Evolutionary conservation across 805 yeast genomes (phyloP).

Genomic region (Starmerella ratchasimensis): DNA sequence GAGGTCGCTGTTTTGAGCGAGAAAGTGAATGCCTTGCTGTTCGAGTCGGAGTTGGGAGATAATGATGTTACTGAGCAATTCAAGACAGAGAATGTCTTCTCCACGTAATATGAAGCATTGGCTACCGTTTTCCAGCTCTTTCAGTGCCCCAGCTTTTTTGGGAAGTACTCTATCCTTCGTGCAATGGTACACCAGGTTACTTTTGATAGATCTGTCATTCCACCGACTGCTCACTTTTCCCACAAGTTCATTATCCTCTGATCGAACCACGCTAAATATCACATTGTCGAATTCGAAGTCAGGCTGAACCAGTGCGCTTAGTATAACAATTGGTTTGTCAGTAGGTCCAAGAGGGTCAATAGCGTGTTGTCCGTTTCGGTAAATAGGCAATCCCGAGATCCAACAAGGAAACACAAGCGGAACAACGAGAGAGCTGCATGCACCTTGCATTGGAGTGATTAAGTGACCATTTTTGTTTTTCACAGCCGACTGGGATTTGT

Average conservation of each 20-base stretch:
- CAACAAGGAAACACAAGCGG: constrained; percentile 16
- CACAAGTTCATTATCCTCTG: neutral
- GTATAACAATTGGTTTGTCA: constrained; percentile 9
- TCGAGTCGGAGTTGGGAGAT: constrained; percentile 13
- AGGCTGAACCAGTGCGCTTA: constrained; percentile 20
- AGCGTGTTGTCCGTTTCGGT: constrained; percentile 6
- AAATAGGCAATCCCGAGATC: constrained; percentile 13
- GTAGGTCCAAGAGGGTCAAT: constrained; percentile 5
- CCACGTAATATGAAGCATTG: too few relatives aligned
- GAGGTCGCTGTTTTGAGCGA: constrained; percentile 1
- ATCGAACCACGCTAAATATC: constrained; percentile 11
- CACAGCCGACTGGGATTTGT: constrained; percentile 8
- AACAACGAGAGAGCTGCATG: constrained; percentile 13
- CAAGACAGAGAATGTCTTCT: constrained; percentile 7
- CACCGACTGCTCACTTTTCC: constrained; percentile 2
- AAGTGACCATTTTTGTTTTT: constrained; percentile 13
- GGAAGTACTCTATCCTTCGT: too few relatives aligned
- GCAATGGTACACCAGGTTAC: constrained; percentile 7
- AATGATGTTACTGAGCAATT: constrained; percentile 11
- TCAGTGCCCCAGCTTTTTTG: too few relatives aligned
- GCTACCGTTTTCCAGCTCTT: too few relatives aligned
- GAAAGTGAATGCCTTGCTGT: constrained; percentile 1
- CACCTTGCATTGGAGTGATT: constrained; percentile 17
- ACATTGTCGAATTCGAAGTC: constrained; percentile 18
- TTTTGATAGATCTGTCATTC: constrained; percentile 11